Base-by-base conservation (phyloP, 164 flowering plant species). In the Brasenia schreberi region DNA sequence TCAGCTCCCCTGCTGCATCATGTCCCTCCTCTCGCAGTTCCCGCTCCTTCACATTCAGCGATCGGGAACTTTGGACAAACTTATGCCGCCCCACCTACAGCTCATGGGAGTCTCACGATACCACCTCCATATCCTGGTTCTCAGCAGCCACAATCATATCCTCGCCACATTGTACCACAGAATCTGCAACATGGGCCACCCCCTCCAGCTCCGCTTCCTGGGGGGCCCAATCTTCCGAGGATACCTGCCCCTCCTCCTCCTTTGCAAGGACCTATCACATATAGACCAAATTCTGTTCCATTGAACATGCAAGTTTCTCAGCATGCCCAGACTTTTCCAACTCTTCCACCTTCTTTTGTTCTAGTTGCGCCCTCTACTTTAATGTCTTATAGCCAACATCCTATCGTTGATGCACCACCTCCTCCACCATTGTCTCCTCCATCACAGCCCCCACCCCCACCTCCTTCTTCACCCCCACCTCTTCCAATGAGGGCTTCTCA, bases 221-320 rank as follows among this genome's bases (percentile, higher is more conserved):
- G 39, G 62, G 64, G 63, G 62, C 43, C 74, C 11, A 66, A 62
- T 43, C 83, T 78, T 49, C 78, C 78, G 62, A 75, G 79, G 63
- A 60, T 64, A n/a, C 75, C 75, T 64, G 83, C 69, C 18, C 39
- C 79, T 12, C 83, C 80, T 5, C 83, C 83, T 65, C 79, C 77
- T 59, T 69, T 77, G 19, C 84, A 77, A 63, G 78, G 81, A 59
- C 81, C 68, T 33, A 42, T 77, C 39, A 18, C 65, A 18, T 81
- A 77, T 68, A 68, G 78, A 66, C 62, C 69, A 42, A 71, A 65
- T 11, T 68, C 74, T 66, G 66, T 61, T 23, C 81, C 69, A 5
- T 70, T 68, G 43, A 70, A 71, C 3, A 66, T 61, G 63, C 76
- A 77, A 64, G 72, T 73, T 44, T 43, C 62, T 63, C 82, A 70